These are phyloP conservation scores for Acacia pycnantha DNA, from an alignment of 331 rosid genomes.

Conservation along the genomic window DNA sequence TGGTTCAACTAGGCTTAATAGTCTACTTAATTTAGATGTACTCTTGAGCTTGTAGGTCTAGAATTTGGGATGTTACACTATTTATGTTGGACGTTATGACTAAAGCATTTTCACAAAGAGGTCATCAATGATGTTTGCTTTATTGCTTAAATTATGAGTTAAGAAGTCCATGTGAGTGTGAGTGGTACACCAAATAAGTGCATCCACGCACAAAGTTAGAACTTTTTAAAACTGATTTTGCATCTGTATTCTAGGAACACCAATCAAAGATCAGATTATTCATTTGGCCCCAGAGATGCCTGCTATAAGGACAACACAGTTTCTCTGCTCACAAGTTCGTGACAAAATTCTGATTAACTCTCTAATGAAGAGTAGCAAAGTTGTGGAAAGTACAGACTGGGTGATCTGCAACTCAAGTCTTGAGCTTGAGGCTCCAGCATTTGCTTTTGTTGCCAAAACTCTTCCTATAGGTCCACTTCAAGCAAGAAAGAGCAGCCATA, in stretches of 20 bases:
- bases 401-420: conserved; percentile 52
- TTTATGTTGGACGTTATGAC: too few species aligned
- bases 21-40: too few species aligned
- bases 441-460: conserved; percentile 28
- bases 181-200: background rate
- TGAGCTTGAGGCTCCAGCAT: conserved; percentile 40
- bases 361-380: background rate
- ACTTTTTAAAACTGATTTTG: background rate
- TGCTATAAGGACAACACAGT: background rate
- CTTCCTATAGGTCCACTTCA: conserved; percentile 36
- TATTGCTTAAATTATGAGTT: background rate
- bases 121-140: background rate
- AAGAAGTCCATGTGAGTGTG: background rate
- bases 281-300: background rate
- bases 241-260: background rate
- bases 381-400: conserved; percentile 33
- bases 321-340: background rate
- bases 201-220: background rate
- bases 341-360: background rate
- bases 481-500: conserved; percentile 22
- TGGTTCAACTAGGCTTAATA: too few species aligned
- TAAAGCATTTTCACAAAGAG: too few species aligned
- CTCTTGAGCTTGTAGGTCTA: too few species aligned
- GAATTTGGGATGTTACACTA: too few species aligned
- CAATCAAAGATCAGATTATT: background rate